Percentiles rank a stretch among this genome's conserved stretches.
These are phyloP conservation scores for Podospora didyma DNA, from an alignment of 495 filamentous ascomycete genomes.

Conservation along the genomic window DNA sequence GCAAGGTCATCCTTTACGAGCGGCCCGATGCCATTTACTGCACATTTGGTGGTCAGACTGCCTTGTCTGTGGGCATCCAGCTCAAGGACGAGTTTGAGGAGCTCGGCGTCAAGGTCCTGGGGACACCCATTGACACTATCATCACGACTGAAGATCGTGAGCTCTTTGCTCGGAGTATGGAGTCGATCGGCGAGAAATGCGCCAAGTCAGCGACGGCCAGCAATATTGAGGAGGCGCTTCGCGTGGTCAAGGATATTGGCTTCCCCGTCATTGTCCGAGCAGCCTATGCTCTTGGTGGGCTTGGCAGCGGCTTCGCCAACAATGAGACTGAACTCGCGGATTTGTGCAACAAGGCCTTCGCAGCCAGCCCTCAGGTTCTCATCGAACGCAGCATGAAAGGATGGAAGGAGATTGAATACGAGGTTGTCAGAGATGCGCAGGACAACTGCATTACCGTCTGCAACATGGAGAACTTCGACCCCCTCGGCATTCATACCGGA, in stretches of 20 bases:
- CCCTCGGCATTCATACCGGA: slow-evolving; percentile 95
- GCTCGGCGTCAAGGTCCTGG: slow-evolving; percentile 88
- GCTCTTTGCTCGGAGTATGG: slow-evolving; percentile 95
- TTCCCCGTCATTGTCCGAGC: slow-evolving; percentile 97
- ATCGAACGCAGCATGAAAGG: slow-evolving; percentile 99
- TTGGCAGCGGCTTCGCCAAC: slow-evolving; percentile 94
- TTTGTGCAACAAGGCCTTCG: slow-evolving; percentile 92
- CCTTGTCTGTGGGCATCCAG: slow-evolving; percentile 89
- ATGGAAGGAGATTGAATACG: slow-evolving; percentile 99
- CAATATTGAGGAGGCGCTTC: slow-evolving; percentile 78
- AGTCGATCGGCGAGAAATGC: slow-evolving; percentile 95
- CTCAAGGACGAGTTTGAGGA: slow-evolving; percentile 91
- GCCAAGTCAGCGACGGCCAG: slow-evolving; percentile 93
- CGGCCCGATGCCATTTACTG: slow-evolving; percentile 93
- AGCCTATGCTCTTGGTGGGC: slow-evolving; percentile 90
- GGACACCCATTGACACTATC: slow-evolving; percentile 95
- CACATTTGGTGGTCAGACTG: slow-evolving; percentile 94
- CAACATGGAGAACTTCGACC: slow-evolving; percentile 99
- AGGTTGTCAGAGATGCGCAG: slow-evolving; percentile 90
- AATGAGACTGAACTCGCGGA: slow-evolving; percentile 82
- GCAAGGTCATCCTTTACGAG: slow-evolving; percentile 91
- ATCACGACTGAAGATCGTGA: slow-evolving; percentile 98
- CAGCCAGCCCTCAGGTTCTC: slow-evolving; percentile 90
- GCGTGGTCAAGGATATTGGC: slow-evolving; percentile 79
- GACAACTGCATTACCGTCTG: slow-evolving; percentile 99